A percentile compares a stretch with the other conserved stretches of the same genome.
These are phyloP conservation scores for Rhodamnia rubescens DNA, from an alignment of 345 rosid species.

Conservation along the genomic window DNA sequence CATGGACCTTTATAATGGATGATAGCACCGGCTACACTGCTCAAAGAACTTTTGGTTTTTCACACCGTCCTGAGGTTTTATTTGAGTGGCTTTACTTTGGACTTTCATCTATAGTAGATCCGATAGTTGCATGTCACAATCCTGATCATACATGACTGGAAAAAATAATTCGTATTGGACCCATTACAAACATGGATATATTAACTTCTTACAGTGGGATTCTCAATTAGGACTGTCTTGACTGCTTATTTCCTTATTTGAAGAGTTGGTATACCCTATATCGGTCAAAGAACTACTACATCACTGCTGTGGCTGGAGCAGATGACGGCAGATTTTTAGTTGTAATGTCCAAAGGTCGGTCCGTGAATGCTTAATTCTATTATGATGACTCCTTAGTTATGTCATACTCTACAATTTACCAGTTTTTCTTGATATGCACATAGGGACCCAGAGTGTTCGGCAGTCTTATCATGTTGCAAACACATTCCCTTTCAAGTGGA, in stretches of 20 bases:
- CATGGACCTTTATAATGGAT: slow-evolving; percentile 92
- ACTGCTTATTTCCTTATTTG: neutral
- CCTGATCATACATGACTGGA: too few species aligned
- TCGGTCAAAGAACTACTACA: slow-evolving; percentile 75
- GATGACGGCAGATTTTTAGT: slow-evolving; percentile 69
- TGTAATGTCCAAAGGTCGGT: slow-evolving; percentile 77
- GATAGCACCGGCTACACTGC: slow-evolving; percentile 69
- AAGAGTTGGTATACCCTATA: slow-evolving; percentile 89
- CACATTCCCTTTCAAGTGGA: slow-evolving; percentile 15
- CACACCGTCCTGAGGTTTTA: slow-evolving; percentile 63
- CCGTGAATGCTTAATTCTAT: neutral
- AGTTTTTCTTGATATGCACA: neutral
- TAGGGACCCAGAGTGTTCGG: slow-evolving; percentile 8
- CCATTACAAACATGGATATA: neutral
- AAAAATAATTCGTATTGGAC: too few species aligned
- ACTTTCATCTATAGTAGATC: neutral
- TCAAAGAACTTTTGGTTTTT: slow-evolving; percentile 56
- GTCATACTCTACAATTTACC: neutral
- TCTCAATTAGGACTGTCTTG: neutral
- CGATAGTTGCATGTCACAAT: too few species aligned
- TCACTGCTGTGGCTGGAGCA: slow-evolving; percentile 88
- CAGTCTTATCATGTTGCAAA: slow-evolving; percentile 5
- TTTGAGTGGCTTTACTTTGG: neutral
- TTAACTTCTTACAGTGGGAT: neutral
- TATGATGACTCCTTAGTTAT: neutral